Conservation (phyloP, 768 basidiomycete species). For the Hygrophorus pudorinus region DNA sequence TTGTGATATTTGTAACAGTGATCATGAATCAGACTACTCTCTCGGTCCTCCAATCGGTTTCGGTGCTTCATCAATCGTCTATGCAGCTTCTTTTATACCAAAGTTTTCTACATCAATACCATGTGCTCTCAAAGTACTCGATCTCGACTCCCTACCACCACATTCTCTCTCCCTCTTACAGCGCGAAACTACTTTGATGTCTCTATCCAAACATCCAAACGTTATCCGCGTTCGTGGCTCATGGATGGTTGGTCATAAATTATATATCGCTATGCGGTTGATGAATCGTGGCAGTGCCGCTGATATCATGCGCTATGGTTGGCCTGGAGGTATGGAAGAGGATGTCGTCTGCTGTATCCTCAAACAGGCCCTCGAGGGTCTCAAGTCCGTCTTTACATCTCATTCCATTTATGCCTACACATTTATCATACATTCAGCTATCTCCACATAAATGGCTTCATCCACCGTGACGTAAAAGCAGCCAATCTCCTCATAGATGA, state of each 20-base stretch:
- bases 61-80: constrained; percentile 88
- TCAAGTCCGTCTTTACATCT: constrained; percentile 46
- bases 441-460: constrained; percentile 81
- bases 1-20: constrained; percentile 34
- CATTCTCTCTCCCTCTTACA: constrained; percentile 63
- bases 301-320: constrained; percentile 77
- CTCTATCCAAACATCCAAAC: constrained; percentile 86
- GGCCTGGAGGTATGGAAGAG: constrained; percentile 87
- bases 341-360: constrained; percentile 80
- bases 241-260: constrained; percentile 77
- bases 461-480: constrained; percentile 92
- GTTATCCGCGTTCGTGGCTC: constrained; percentile 85
- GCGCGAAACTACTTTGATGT: constrained; percentile 87
- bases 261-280: constrained; percentile 79
- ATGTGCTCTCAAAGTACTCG: constrained; percentile 84
- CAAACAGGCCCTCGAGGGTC: constrained; percentile 78
- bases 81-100: constrained; percentile 60
- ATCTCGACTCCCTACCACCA: constrained; percentile 70
- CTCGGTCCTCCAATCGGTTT: constrained; percentile 77
- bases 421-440: constrained; percentile 38
- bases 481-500: constrained; percentile 90
- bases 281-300: constrained; percentile 86
- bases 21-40: constrained; percentile 60
- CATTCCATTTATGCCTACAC: constrained; percentile 1
- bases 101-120: constrained; percentile 29